These are phyloP conservation scores for Nothophytophthora sp. DNA, from an alignment of 352 stramenopile species.

Conservation along the genomic window DNA sequence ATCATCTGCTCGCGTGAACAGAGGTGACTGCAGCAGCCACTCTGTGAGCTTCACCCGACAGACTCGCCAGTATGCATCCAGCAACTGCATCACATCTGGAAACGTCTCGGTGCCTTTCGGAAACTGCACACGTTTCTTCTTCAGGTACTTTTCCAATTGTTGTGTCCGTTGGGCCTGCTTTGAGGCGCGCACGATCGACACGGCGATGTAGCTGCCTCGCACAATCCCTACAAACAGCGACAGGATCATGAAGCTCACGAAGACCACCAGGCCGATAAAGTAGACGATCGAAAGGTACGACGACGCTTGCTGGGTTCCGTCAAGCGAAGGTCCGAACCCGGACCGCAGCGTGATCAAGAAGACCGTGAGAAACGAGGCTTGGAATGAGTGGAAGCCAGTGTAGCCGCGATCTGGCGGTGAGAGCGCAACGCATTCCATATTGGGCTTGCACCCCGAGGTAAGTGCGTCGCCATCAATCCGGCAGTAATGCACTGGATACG, in stretches of 20 bases:
- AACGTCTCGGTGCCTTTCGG: slow-evolving; percentile 57
- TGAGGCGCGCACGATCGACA: slow-evolving; percentile 46
- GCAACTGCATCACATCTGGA: slow-evolving; percentile 56
- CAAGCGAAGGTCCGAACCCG: slow-evolving; percentile 75
- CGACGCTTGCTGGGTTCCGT: slow-evolving; percentile 68
- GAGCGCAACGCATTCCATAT: slow-evolving; percentile 59
- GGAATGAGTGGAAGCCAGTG: slow-evolving; percentile 84
- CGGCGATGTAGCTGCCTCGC: slow-evolving; percentile 73
- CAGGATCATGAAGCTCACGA: slow-evolving; percentile 87
- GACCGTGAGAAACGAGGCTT: slow-evolving; percentile 79
- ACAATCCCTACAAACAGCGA: slow-evolving; percentile 85
- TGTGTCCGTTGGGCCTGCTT: slow-evolving; percentile 33
- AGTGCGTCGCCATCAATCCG: slow-evolving; percentile 12
- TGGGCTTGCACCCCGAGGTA: slow-evolving; percentile 26
- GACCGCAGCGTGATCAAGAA: slow-evolving; percentile 80
- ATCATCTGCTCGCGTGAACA: slow-evolving; percentile 59
- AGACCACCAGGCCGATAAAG: slow-evolving; percentile 80
- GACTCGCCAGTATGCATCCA: slow-evolving; percentile 37
- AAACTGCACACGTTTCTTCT: slow-evolving; percentile 55
- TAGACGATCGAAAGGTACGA: slow-evolving; percentile 81
- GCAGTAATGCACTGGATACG: slow-evolving; percentile 62
- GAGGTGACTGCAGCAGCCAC: slow-evolving; percentile 40
- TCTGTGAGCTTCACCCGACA: slow-evolving; percentile 15
- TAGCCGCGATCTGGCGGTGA: slow-evolving; percentile 66
- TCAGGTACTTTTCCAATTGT: slow-evolving; percentile 39